Conservation (phyloP, 495 filamentous ascomycete species). For the Penicillium psychrofluorescens region DNA sequence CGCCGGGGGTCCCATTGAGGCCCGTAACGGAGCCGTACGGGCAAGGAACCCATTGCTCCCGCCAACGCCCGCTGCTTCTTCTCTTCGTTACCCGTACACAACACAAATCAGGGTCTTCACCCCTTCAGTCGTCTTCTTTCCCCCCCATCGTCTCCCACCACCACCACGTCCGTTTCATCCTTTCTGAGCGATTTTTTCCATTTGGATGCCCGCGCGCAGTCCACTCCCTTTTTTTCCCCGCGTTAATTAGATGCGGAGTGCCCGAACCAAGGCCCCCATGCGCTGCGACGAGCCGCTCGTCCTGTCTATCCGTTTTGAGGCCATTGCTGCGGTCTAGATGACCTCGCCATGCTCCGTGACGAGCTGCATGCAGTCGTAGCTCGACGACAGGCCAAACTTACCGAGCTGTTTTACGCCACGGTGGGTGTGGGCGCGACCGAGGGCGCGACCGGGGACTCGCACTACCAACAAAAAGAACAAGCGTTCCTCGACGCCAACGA, state of each 20-base stretch:
- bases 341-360: constrained; percentile 46
- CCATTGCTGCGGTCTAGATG: no score
- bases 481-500: constrained; percentile 68
- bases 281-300: constrained; percentile 34
- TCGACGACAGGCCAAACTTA: constrained; percentile 77
- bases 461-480: constrained; percentile 42
- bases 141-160: constrained; percentile 36
- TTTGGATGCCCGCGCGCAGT: constrained; percentile 45
- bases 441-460: constrained; percentile 50
- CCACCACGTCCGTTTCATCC: constrained; percentile 49
- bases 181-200: constrained; percentile 40
- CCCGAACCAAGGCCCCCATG: constrained; percentile 43
- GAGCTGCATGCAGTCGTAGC: constrained; percentile 49
- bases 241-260: constrained; percentile 56
- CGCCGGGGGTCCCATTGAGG: no score
- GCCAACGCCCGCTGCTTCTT: constrained; percentile 2
- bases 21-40: no score
- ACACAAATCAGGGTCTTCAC: constrained; percentile 10
- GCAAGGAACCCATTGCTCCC: no score
- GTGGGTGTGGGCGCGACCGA: constrained; percentile 26
- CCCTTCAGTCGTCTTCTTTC: constrained; percentile 24
- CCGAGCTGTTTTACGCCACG: constrained; percentile 63
- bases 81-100: constrained; percentile 15
- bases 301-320: background rate
- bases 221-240: constrained; percentile 34